These are phyloP conservation scores for Sclerotinia trifoliorum DNA, from an alignment of 2,329 filamentous ascomycete species.

Conservation along the genomic window DNA sequence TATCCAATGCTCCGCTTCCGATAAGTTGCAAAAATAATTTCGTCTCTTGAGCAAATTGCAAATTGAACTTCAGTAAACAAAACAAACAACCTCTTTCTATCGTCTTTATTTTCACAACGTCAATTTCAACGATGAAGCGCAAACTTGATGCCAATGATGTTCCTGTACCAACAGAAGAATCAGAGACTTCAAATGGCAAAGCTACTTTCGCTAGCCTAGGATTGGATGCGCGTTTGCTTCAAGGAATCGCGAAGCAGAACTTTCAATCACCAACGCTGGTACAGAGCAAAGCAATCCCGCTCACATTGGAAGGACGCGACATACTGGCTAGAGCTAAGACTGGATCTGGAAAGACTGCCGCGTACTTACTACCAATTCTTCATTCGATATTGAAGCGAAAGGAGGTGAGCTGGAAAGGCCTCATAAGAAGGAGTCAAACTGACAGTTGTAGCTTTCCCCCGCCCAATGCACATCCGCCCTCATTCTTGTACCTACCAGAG, in stretches of 20 bases:
- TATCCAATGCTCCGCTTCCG: slow-evolving; percentile 18
- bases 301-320: slow-evolving; percentile 84
- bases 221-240: slow-evolving; percentile 80
- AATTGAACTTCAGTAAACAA: slow-evolving; percentile 5
- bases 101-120: slow-evolving; percentile 4
- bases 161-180: slow-evolving; percentile 42
- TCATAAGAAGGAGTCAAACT: slow-evolving; percentile 26
- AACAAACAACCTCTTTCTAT: slow-evolving; percentile 10
- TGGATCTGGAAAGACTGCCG: slow-evolving; percentile 95
- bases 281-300: slow-evolving; percentile 81
- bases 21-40: slow-evolving; percentile 26
- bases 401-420: slow-evolving; percentile 45
- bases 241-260: slow-evolving; percentile 80
- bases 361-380: slow-evolving; percentile 86
- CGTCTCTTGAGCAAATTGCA: not conserved
- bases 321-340: slow-evolving; percentile 91
- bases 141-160: slow-evolving; percentile 59
- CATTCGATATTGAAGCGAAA: slow-evolving; percentile 81
- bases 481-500: slow-evolving; percentile 89
- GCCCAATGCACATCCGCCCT: slow-evolving; percentile 66
- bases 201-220: slow-evolving; percentile 70
- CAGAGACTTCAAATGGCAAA: slow-evolving; percentile 35
- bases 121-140: slow-evolving; percentile 52
- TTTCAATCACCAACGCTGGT: slow-evolving; percentile 87
- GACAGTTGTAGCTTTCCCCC: slow-evolving; percentile 46